Base-by-base conservation (phyloP, 1,284 basidiomycete genomes). In the Marasmius fiardii region DNA sequence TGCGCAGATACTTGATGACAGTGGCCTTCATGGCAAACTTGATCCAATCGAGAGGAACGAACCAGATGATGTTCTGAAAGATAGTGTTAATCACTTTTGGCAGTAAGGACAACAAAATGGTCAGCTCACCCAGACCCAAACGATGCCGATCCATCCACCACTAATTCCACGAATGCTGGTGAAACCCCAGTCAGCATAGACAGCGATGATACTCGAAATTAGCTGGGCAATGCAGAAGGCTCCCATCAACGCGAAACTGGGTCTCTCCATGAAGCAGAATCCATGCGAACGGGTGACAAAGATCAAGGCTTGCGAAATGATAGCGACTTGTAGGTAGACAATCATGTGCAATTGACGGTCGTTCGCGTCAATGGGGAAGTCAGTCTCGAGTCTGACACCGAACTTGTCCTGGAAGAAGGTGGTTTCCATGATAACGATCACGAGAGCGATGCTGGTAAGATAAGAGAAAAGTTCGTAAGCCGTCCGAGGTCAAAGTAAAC, bases 181-280 rank as follows among this genome's bases (percentile, higher is more conserved):
- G 83, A 96, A 96, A 72, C 90, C 89, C 90, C 90, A 95, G 81
- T 97, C 70, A 66, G 82, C 95, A 75, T 88, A 98, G 33, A 82
- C 93, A 54, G 95, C 94, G 64, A 98, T 97, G 78, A 98, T 95
- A 53, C 93, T 93, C 2, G 95, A 93, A 61, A 98, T 80, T 58
- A 97, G 83, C 77, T 98, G 95, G 35, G 95, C 95, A 57, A 98
- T 63, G 71, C 86, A 88, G 84, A 98, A 98, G 41, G 95, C 95
- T 62, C 76, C 74, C 78, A 98, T 81, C 55, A 98, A 83, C 47
- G 95, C 95, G 52, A 82, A 76, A 47, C 95, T 96, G 23, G 95
- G 95, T 60, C 95, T 88, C 77, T 98, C 95, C 90, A 93, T 94
- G 84, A 96, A 98, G 85, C 95, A 98, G 82, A 93, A 96, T 26